Evolutionary conservation across 257 asterid genomes (phyloP).

Genomic region (Solanum phureja): DNA sequence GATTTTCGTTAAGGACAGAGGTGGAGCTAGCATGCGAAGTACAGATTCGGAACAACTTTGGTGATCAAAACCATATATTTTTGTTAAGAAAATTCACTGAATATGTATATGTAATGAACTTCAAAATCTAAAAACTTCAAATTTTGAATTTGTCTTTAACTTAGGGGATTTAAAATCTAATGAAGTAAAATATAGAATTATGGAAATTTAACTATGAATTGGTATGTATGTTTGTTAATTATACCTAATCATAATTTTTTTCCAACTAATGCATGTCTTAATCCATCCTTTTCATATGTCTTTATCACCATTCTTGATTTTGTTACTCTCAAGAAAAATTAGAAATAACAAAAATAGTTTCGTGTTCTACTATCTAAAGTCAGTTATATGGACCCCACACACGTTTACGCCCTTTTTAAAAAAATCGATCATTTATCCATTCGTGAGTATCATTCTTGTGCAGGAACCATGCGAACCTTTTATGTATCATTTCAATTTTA

Average conservation of each 20-base stretch:
- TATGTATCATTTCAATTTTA: not conserved
- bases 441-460: not conserved
- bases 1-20: not conserved
- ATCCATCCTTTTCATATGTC: not conserved
- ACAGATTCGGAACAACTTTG: not conserved
- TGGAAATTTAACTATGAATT: not conserved
- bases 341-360: not conserved
- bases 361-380: not conserved
- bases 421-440: too few relatives aligned
- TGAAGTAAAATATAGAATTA: not conserved
- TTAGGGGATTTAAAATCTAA: not conserved
- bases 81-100: not conserved
- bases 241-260: not conserved
- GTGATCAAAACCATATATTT: too few relatives aligned
- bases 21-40: not conserved
- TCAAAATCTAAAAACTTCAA: not conserved
- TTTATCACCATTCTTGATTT: not conserved
- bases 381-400: not conserved
- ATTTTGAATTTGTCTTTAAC: not conserved
- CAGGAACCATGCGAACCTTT: not conserved
- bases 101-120: not conserved
- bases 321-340: not conserved
- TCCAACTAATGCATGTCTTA: not conserved
- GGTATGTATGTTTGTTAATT: not conserved
- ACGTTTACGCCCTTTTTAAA: too few relatives aligned